Evolutionary conservation across 352 stramenopile species (phyloP).

Genomic region (Globisporangium paroecandrum): DNA sequence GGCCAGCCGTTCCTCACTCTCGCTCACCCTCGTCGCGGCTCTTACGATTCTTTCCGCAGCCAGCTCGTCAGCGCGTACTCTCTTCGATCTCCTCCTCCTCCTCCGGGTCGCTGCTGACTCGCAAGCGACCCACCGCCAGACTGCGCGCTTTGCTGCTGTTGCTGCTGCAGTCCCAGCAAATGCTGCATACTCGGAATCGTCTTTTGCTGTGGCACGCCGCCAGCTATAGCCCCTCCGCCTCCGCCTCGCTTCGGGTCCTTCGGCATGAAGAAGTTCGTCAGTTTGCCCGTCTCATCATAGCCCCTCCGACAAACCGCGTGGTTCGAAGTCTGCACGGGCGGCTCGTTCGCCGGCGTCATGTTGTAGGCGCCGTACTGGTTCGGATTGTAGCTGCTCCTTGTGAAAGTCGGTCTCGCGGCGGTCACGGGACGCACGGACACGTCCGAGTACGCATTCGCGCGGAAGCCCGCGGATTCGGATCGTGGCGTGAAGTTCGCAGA

Average conservation of each 20-base stretch:
- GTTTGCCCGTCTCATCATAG: slow-evolving; percentile 74
- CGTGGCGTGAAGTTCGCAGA: slow-evolving; percentile 23
- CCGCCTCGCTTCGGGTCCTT: slow-evolving; percentile 38
- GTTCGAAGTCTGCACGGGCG: slow-evolving; percentile 36
- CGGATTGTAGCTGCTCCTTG: slow-evolving; percentile 55
- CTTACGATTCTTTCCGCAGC: slow-evolving; percentile 42
- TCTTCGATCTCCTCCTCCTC: slow-evolving; percentile 28
- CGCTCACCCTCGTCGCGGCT: not conserved
- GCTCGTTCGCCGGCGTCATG: slow-evolving; percentile 37
- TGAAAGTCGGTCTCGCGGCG: slow-evolving; percentile 34
- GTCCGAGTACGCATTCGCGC: slow-evolving; percentile 65
- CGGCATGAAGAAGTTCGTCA: slow-evolving; percentile 72
- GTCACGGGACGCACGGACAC: slow-evolving; percentile 43
- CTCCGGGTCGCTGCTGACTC: slow-evolving; percentile 23
- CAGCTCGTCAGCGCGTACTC: slow-evolving; percentile 67
- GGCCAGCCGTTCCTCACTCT: not conserved
- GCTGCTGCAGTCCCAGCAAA: slow-evolving; percentile 36
- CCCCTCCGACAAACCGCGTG: slow-evolving; percentile 49
- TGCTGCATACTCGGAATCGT: slow-evolving; percentile 48
- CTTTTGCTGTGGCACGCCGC: slow-evolving; percentile 30
- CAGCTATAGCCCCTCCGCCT: not conserved
- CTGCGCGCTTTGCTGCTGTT: not conserved
- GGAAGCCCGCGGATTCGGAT: slow-evolving; percentile 36
- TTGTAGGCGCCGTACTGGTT: slow-evolving; percentile 73
- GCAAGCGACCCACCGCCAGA: slow-evolving; percentile 14